Conservation (phyloP, 2,329 filamentous ascomycete genomes). For the Ophiocordyceps unilateralis region DNA sequence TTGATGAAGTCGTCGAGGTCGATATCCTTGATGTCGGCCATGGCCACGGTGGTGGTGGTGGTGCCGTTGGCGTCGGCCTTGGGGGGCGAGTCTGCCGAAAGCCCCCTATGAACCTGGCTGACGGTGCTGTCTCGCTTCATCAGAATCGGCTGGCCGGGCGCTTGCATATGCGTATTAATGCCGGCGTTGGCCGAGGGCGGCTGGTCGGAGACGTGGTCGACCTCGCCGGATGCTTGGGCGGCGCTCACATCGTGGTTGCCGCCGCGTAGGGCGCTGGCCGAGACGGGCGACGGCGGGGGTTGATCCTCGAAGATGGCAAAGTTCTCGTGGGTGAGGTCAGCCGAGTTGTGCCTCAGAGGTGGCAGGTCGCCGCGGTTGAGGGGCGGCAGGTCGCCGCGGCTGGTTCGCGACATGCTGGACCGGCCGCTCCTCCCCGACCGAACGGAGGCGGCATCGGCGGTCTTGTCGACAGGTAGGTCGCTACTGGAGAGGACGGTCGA, state of each 20-base stretch:
- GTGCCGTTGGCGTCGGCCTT: constrained; percentile 26
- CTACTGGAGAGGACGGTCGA: constrained; percentile 51
- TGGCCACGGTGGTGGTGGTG: constrained; percentile 38
- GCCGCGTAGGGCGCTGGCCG: constrained; percentile 54
- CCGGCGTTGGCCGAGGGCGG: constrained; percentile 53
- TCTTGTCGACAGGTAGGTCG: constrained; percentile 42
- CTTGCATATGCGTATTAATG: constrained; percentile 39
- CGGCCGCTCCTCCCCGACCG: constrained; percentile 49
- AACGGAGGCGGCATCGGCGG: constrained; percentile 53
- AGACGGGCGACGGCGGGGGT: constrained; percentile 72
- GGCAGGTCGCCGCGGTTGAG: constrained; percentile 18
- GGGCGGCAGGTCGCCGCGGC: constrained; percentile 26
- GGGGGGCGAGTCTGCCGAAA: constrained; percentile 24
- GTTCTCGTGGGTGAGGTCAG: constrained; percentile 21
- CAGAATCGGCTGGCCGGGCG: constrained; percentile 77
- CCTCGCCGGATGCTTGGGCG: constrained; percentile 74
- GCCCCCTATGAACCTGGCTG: constrained; percentile 39
- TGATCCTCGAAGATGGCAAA: constrained; percentile 33
- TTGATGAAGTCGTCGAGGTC: constrained; percentile 97
- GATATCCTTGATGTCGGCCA: constrained; percentile 79
- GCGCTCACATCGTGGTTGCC: constrained; percentile 64
- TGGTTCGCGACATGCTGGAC: constrained; percentile 26
- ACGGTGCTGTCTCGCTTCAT: constrained; percentile 60
- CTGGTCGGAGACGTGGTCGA: constrained; percentile 84
- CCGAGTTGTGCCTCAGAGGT: constrained; percentile 21